phyloP scores from a whole-genome alignment of 2,329 filamentous ascomycete species.

The Coniochaeta hoffmannii region DNA sequence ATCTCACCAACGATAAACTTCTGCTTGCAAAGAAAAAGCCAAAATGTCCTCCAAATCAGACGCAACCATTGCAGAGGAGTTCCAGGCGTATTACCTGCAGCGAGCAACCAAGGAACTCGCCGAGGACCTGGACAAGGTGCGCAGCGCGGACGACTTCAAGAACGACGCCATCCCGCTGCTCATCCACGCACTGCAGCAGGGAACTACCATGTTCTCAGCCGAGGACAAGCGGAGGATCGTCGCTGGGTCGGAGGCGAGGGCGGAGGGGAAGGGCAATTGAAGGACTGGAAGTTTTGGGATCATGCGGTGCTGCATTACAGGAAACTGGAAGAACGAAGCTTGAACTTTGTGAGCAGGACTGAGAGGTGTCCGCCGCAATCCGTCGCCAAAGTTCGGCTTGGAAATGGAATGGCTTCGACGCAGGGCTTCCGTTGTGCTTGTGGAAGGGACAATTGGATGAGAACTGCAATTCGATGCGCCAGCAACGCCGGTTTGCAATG shows the following conservation, averaged over 20 bases:
- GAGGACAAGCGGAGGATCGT: constrained; percentile 30
- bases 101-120: constrained; percentile 63
- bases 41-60: constrained; percentile 9
- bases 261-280: neutral
- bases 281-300: neutral
- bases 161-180: constrained; percentile 56
- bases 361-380: too few relatives aligned
- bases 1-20: neutral
- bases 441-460: too few relatives aligned
- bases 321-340: neutral
- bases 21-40: neutral
- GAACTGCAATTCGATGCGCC: too few relatives aligned
- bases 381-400: too few relatives aligned
- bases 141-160: constrained; percentile 63
- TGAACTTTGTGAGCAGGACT: too few relatives aligned
- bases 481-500: too few relatives aligned
- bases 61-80: constrained; percentile 29
- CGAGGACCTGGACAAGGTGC: constrained; percentile 66
- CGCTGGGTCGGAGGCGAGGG: neutral
- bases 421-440: too few relatives aligned
- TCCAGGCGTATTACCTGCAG: constrained; percentile 62
- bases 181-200: constrained; percentile 61
- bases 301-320: too few relatives aligned
- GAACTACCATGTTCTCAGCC: constrained; percentile 51
- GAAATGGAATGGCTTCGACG: too few relatives aligned